Conservation (phyloP, 2,329 filamentous ascomycete species). For the Talaromyces funiculosus region DNA sequence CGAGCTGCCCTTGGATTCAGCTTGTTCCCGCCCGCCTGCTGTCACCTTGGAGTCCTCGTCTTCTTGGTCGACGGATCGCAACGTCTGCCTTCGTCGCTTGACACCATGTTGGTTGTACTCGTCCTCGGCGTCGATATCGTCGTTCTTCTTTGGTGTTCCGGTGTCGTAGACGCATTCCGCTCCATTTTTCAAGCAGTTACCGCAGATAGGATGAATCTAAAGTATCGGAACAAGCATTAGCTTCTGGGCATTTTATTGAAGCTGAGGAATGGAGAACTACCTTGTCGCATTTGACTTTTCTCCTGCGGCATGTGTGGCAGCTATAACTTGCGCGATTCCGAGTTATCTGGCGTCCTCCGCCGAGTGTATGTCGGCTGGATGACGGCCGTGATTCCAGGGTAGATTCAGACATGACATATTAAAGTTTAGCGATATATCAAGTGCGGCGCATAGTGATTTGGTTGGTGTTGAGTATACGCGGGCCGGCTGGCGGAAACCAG, state of each 20-base stretch:
- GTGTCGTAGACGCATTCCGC: constrained; percentile 40
- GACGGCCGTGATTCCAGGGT: not conserved
- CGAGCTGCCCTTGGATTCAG: constrained; percentile 25
- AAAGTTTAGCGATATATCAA: not conserved
- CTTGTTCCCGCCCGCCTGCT: constrained; percentile 24
- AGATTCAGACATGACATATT: constrained; percentile 5
- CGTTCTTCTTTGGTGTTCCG: constrained; percentile 23
- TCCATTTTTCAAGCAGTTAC: constrained; percentile 41
- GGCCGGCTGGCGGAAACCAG: not conserved
- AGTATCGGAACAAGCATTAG: not conserved
- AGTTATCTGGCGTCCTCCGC: constrained; percentile 40
- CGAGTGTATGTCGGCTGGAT: not conserved
- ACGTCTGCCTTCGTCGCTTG: constrained; percentile 31
- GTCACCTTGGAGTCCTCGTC: constrained; percentile 30
- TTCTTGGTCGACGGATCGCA: constrained; percentile 25
- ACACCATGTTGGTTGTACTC: constrained; percentile 26
- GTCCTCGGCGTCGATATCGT: constrained; percentile 14
- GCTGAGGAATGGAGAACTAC: constrained; percentile 13
- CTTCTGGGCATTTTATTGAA: not conserved
- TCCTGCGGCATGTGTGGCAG: constrained; percentile 42
- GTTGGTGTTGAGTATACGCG: not conserved
- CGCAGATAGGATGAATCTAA: constrained; percentile 41
- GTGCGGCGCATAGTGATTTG: not conserved
- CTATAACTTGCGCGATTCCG: constrained; percentile 44
- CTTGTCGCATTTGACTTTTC: constrained; percentile 47